Evolutionary conservation across 1,139 yeast species (phyloP), one percentile per base, ranked within the genome.

Genomic region (Scheffersomyces stambukii): DNA sequence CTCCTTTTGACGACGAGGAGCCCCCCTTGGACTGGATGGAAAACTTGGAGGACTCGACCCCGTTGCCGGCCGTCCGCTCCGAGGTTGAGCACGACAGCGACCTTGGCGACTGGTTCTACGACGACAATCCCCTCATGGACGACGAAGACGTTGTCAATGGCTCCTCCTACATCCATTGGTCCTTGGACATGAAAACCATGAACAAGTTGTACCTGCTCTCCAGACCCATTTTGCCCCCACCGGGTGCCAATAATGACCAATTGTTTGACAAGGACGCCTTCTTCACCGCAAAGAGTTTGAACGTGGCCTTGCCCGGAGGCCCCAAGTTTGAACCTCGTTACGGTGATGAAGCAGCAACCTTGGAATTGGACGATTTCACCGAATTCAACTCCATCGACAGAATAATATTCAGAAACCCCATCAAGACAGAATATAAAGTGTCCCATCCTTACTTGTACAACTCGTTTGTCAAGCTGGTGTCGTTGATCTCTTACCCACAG

Each of bases 1-100:
- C 99, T 1, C 91, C 95, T 0, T 88, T 91, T 59, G 98, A 93
- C 55, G 99, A 93, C 50, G 98, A 93, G 51, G 97, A 89, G 51
- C 96, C 96, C 0, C 94, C 95, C 1, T 54, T 89, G 23, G 77
- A 81, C 37, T 91, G 88, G 81, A 50, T 77, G 14, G 94, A 86
- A 36, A 82, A 84, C 44, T 62, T 88, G 13, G 83, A 84, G 37
- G 81, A 77, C 17, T 57, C 77, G 1, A 91, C 81, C 28, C 82
- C 89, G 0, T 66, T 75, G 5, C 89, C 81, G 19, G 70, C 91
- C 0, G 75, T 89, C 17, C 75, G 68, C 38, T 49, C 82, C 39
- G 83, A 81, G 10, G 80, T 81, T 41, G 73, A 70, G 10, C 63
- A 62, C 7, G 84, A 77, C 35, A 84, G 81, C 6, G 60, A 71